These are phyloP conservation scores for Diaporthe sp. DNA, from an alignment of 2,329 filamentous ascomycete genomes.

Conservation along the genomic window DNA sequence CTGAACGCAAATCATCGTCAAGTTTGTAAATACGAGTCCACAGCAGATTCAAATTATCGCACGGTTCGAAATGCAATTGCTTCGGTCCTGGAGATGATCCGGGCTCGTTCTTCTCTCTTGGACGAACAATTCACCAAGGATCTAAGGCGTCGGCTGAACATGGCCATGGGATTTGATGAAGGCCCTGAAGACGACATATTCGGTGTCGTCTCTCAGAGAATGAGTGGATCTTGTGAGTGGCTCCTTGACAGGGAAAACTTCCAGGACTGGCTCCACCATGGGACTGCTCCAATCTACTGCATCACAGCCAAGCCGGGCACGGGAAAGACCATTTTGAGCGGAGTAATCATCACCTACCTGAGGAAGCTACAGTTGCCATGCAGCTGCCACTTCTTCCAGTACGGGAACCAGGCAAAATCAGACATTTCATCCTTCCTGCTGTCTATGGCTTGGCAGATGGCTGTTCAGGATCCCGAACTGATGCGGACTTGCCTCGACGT, in stretches of 20 bases:
- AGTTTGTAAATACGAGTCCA: not conserved
- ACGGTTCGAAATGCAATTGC: not conserved
- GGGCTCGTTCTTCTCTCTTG: not conserved
- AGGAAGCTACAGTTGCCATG: not conserved
- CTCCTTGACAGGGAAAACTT: not conserved
- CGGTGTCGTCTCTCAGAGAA: not conserved
- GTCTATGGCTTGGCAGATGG: not conserved
- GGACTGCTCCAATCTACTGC: not conserved
- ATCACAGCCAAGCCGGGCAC: not conserved
- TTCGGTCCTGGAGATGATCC: not conserved
- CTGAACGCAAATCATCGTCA: not conserved
- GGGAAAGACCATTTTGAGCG: not conserved
- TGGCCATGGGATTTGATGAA: not conserved
- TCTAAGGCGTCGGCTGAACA: not conserved
- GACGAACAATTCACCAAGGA: not conserved
- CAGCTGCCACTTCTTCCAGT: not conserved
- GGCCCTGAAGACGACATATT: not conserved
- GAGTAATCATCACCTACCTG: not conserved
- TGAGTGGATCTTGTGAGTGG: not conserved
- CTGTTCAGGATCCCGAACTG: not conserved
- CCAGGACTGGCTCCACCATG: not conserved
- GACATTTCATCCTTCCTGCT: not conserved
- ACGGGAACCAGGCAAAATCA: not conserved
- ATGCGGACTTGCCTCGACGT: not conserved
- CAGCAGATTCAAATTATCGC: not conserved